Conservation (phyloP, 352 stramenopile species). For the Pythium graminicola region DNA sequence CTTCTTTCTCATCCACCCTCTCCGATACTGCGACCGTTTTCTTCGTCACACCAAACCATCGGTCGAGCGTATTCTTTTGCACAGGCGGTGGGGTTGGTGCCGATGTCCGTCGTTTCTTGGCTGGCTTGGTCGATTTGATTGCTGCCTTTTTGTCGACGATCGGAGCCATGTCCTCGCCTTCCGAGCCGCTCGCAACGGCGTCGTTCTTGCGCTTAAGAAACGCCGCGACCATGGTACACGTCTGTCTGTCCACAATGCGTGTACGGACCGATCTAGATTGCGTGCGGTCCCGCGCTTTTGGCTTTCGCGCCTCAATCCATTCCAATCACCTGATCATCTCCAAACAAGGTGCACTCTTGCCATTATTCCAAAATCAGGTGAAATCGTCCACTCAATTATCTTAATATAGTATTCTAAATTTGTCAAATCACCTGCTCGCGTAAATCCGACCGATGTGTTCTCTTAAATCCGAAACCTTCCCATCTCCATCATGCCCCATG, state of each 20-base stretch:
- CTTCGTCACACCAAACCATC: constrained; percentile 44
- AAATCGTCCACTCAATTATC: no score
- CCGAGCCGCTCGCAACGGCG: background rate
- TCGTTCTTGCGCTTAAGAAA: background rate
- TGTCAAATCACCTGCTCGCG: no score
- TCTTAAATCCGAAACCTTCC: background rate
- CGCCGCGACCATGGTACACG: background rate
- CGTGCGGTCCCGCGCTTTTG: no score
- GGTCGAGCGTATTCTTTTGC: constrained; percentile 48
- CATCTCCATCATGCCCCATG: background rate
- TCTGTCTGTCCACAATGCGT: no score
- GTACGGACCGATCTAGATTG: no score
- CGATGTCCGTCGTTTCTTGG: constrained; percentile 7
- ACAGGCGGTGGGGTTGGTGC: constrained; percentile 8
- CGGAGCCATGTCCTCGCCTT: no score
- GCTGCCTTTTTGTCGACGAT: background rate
- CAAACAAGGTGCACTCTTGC: no score
- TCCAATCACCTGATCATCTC: no score
- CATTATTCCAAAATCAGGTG: no score
- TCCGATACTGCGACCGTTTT: background rate
- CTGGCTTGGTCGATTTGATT: background rate
- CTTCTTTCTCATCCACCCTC: background rate
- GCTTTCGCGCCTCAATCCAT: no score
- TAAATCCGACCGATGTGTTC: background rate
- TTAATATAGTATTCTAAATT: no score